Percentiles rank a stretch among this genome's conserved stretches.
These are phyloP conservation scores for Salix koriyanagi DNA, from an alignment of 345 rosid species.

Conservation along the genomic window DNA sequence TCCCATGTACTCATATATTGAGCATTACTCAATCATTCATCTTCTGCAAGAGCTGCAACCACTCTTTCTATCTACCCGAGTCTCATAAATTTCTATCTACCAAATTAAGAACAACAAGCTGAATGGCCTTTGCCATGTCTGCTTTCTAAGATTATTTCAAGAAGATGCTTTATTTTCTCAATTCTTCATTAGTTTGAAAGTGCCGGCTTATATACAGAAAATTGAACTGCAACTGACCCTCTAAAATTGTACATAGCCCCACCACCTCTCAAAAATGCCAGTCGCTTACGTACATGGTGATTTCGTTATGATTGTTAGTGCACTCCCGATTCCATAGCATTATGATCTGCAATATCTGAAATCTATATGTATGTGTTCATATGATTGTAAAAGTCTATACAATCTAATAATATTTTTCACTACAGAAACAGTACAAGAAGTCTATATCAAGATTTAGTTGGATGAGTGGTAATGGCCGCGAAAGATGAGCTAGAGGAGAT, in stretches of 20 bases:
- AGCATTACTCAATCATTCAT: too few relatives aligned
- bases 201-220: conserved; percentile 20
- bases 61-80: too few relatives aligned
- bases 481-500: neutral
- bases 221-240: neutral
- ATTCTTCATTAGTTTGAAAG: conserved; percentile 3
- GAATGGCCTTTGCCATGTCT: conserved; percentile 30
- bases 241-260: conserved; percentile 20
- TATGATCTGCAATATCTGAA: neutral
- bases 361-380: neutral
- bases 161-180: neutral
- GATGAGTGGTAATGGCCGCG: neutral
- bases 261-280: too few relatives aligned
- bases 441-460: conserved; percentile 8
- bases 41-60: too few relatives aligned
- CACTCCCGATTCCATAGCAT: neutral
- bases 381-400: neutral
- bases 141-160: neutral
- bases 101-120: conserved; percentile 34
- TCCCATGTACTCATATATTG: too few relatives aligned
- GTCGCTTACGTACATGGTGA: neutral
- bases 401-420: conserved; percentile 12
- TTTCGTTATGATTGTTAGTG: conserved; percentile 9
- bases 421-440: neutral
- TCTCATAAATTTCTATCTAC: too few relatives aligned